Conservation (phyloP, 176 grass and related monocot species). For the Triticum monococcum region DNA sequence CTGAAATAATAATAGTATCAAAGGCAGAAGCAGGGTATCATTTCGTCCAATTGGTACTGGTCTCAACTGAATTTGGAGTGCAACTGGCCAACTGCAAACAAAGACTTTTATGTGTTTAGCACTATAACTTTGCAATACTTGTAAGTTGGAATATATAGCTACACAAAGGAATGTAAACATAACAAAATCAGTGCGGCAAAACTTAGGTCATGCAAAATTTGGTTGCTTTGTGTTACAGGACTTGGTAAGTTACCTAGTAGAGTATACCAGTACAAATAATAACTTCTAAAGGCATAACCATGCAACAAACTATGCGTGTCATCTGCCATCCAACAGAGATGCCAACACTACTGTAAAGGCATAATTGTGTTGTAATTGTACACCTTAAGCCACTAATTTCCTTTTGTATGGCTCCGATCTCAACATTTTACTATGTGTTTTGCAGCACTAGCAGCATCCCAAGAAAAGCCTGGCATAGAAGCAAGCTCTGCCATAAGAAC, state of each 20-base stretch:
- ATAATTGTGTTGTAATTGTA: too few relatives aligned
- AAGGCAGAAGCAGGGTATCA: background rate
- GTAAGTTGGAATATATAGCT: background rate
- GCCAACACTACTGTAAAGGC: too few relatives aligned
- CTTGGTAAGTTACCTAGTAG: background rate
- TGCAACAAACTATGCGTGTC: too few relatives aligned
- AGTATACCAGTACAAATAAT: too few relatives aligned
- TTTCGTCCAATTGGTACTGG: background rate
- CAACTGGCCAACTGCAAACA: background rate
- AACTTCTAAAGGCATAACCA: too few relatives aligned
- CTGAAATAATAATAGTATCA: background rate
- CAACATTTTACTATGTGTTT: too few relatives aligned
- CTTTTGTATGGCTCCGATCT: too few relatives aligned
- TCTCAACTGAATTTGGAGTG: background rate
- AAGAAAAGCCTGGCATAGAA: too few relatives aligned
- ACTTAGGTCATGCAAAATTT: background rate
- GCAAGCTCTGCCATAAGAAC: too few relatives aligned
- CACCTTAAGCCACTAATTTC: too few relatives aligned
- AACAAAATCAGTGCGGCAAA: background rate
- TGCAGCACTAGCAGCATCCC: too few relatives aligned
- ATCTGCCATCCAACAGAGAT: too few relatives aligned
- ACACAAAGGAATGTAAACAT: background rate
- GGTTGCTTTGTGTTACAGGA: background rate
- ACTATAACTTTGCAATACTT: background rate
- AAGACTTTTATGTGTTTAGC: background rate